phyloP scores from a whole-genome alignment of 2,329 filamentous ascomycete genomes.

The Claviceps lovelessii region DNA sequence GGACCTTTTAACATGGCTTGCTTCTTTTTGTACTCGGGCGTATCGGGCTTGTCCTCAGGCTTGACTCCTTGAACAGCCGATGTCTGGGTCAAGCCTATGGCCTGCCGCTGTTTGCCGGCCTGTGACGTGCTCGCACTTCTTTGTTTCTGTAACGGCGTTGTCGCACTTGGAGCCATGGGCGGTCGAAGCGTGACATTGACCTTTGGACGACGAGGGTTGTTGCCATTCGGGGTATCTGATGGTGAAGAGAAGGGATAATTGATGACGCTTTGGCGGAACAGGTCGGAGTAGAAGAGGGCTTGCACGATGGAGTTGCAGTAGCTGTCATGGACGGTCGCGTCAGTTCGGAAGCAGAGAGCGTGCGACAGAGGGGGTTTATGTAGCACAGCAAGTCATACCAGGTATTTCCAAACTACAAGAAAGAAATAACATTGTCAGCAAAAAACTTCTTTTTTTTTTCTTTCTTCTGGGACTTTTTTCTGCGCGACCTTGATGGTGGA shows the following conservation, averaged over 20 bases:
- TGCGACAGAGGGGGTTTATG: neutral
- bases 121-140: slow-evolving; percentile 42
- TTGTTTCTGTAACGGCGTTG: slow-evolving; percentile 26
- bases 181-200: slow-evolving; percentile 49
- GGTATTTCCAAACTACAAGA: slow-evolving; percentile 77
- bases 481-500: neutral
- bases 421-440: neutral
- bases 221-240: slow-evolving; percentile 51
- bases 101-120: slow-evolving; percentile 40
- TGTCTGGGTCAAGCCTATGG: slow-evolving; percentile 38
- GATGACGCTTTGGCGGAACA: slow-evolving; percentile 87
- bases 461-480: neutral
- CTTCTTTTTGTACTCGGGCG: slow-evolving; percentile 96
- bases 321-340: slow-evolving; percentile 30
- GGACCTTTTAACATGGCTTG: slow-evolving; percentile 79
- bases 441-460: neutral
- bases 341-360: neutral
- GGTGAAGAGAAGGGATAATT: slow-evolving; percentile 69
- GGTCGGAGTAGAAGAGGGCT: slow-evolving; percentile 87
- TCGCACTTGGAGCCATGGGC: slow-evolving; percentile 34
- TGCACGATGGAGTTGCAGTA: slow-evolving; percentile 99
- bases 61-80: slow-evolving; percentile 43
- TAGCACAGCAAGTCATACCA: slow-evolving; percentile 46
- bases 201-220: slow-evolving; percentile 27
- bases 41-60: slow-evolving; percentile 86